Conservation (phyloP, 306 rosid species). For the Datisca glomerata region DNA sequence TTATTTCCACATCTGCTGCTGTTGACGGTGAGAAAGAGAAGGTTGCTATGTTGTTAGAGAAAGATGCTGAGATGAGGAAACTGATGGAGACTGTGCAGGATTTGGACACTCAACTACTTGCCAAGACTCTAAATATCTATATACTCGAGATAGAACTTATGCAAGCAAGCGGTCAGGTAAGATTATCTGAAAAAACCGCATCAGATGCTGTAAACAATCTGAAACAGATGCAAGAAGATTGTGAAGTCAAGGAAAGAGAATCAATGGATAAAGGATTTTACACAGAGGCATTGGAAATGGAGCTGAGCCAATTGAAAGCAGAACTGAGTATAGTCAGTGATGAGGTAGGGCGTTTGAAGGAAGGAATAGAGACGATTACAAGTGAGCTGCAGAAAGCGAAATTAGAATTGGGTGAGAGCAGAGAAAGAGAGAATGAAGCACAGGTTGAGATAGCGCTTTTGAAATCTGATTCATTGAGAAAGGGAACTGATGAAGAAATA, state of each 20-base stretch:
- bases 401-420: slow-evolving; percentile 26
- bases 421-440: slow-evolving; percentile 23
- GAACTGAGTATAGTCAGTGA: slow-evolving; percentile 27
- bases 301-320: slow-evolving; percentile 23
- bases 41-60: slow-evolving; percentile 22
- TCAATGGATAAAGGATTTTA: slow-evolving; percentile 19
- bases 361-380: slow-evolving; percentile 22
- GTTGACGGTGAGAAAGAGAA: slow-evolving; percentile 30
- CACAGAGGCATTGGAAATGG: slow-evolving; percentile 30
- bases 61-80: slow-evolving; percentile 33
- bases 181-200: slow-evolving; percentile 14
- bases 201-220: slow-evolving; percentile 7
- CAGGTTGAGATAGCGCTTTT: slow-evolving; percentile 42
- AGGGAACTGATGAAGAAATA: slow-evolving; percentile 28
- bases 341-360: slow-evolving; percentile 23
- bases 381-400: slow-evolving; percentile 27
- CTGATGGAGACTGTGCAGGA: slow-evolving; percentile 16
- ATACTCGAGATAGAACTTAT: slow-evolving; percentile 15
- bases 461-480: slow-evolving; percentile 40
- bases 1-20: slow-evolving; percentile 23
- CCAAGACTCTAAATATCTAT: slow-evolving; percentile 14
- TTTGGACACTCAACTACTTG: slow-evolving; percentile 19
- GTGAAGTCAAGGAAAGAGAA: slow-evolving; percentile 25
- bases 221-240: slow-evolving; percentile 21
- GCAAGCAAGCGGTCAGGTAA: slow-evolving; percentile 13